Evolutionary conservation across 345 rosid species (phyloP).

Genomic region (Arabidopsis arenosa): DNA sequence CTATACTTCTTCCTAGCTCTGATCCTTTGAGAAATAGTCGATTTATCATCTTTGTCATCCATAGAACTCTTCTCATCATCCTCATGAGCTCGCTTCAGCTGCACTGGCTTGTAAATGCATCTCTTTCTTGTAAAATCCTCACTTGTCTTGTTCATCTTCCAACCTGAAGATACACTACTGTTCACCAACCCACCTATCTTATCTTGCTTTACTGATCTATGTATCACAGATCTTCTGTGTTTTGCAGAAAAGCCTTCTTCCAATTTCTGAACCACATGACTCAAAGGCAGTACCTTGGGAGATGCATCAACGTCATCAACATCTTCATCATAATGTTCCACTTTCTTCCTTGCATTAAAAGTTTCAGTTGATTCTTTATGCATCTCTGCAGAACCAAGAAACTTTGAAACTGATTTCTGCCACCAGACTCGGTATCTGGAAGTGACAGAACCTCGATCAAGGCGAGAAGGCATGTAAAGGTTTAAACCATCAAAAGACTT

Average conservation of each 20-base stretch:
- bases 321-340: constrained; percentile 16
- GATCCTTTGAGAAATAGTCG: constrained; percentile 11
- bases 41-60: constrained; percentile 27
- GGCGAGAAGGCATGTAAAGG: constrained; percentile 50
- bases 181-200: constrained; percentile 1
- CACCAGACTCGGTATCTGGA: constrained; percentile 55
- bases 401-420: constrained; percentile 41
- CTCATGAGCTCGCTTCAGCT: constrained; percentile 10
- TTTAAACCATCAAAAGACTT: constrained; percentile 40
- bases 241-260: constrained; percentile 17
- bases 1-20: constrained; percentile 15
- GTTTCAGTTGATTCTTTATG: constrained; percentile 13
- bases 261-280: constrained; percentile 24
- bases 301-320: constrained; percentile 13
- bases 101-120: constrained; percentile 5
- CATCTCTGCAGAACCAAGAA: not conserved
- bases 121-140: not conserved
- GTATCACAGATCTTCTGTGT: constrained; percentile 23
- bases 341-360: constrained; percentile 8
- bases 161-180: not conserved
- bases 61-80: constrained; percentile 19
- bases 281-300: constrained; percentile 30
- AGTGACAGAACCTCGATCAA: constrained; percentile 46
- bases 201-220: not conserved
- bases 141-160: constrained; percentile 15